Evolutionary conservation across 305 asterid species (phyloP), one percentile per base, ranked within the genome.

Genomic region (Fraxinus xanthoxyloides): DNA sequence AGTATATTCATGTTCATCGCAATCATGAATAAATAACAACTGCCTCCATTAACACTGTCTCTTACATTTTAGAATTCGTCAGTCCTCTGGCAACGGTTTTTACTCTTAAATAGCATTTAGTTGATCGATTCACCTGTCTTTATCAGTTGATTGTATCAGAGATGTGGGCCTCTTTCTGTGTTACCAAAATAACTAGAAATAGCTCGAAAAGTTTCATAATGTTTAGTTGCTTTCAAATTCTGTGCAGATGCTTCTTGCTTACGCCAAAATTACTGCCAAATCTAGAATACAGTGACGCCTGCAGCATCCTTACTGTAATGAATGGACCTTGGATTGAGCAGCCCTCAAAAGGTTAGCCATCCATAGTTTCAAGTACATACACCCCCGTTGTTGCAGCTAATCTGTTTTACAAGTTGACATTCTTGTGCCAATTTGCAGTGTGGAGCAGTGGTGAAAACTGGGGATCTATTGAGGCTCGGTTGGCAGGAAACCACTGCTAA

Each of bases 271-370:
- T 97, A 90, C 93, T 97, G 74, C 94, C 97, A 12, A 82, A 88
- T 89, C 91, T 97, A 35, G 95, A 93, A 40, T 97, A 97, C 90
- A 89, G 97, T 15, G 91, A 91, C 51, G 97, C 95, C 1, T 95
- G 98, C 89, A 93, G 92, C 87, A 86, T 95, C 85, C 92, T 97
- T 70, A 90, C 90, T 38, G 91, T 97, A 72, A 94, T 97, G 97
- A 97, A 92, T n/a, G 99, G 99, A 34, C 98, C 99, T 79, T 97
- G 98, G 98, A 91, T 93, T 26, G 97, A 90, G 88, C 93, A 91
- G 87, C 92, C 97, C 78, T 91, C 99, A 24, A 88, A 92, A 97
- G 99, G 99, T 96, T 86, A 67, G 78, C 79, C 3, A 21, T 79
- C 75, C 76, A 82, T 28, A 43, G 75, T 59, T 72, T 36, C 38